Conservation (phyloP, 805 yeast species). For the Sugiyamaella boreocaroliniensis region DNA sequence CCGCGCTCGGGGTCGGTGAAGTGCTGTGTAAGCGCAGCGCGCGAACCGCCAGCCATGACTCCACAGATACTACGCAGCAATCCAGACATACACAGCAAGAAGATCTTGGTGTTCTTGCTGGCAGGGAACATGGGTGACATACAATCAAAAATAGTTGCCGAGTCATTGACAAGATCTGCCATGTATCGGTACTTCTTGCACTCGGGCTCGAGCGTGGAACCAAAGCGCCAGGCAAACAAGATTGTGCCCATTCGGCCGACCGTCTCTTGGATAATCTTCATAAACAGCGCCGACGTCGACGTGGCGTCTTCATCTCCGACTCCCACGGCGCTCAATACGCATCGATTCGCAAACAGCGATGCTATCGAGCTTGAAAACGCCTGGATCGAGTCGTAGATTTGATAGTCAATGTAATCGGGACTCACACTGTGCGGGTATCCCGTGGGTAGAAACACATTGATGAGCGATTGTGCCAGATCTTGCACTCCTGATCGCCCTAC, state of each 20-base stretch:
- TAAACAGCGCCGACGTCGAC: slow-evolving; percentile 32
- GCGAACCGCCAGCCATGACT: slow-evolving; percentile 33
- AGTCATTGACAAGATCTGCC: slow-evolving; percentile 32
- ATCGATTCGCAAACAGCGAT: slow-evolving; percentile 29
- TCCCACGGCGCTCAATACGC: slow-evolving; percentile 32
- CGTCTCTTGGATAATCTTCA: slow-evolving; percentile 32
- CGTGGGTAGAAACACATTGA: slow-evolving; percentile 31
- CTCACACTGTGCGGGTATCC: slow-evolving; percentile 32
- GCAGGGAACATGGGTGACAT: slow-evolving; percentile 28
- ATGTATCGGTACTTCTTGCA: slow-evolving; percentile 31
- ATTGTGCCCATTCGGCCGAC: slow-evolving; percentile 34
- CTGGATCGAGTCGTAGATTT: slow-evolving; percentile 33
- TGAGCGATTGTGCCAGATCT: slow-evolving; percentile 20
- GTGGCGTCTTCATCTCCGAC: slow-evolving; percentile 33
- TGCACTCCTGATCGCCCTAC: slow-evolving; percentile 4
- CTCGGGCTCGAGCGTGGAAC: slow-evolving; percentile 31
- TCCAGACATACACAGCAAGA: slow-evolving; percentile 30
- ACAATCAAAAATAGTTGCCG: slow-evolving; percentile 31
- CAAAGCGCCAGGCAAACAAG: slow-evolving; percentile 31
- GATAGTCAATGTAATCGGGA: slow-evolving; percentile 30
- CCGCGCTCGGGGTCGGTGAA: slow-evolving; percentile 31
- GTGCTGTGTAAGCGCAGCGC: slow-evolving; percentile 34
- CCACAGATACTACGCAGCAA: slow-evolving; percentile 30
- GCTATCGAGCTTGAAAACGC: slow-evolving; percentile 33
- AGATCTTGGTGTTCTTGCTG: slow-evolving; percentile 15